Evolutionary conservation across 768 basidiomycete species (phyloP).

Genomic region (Flagelloscypha sp.): DNA sequence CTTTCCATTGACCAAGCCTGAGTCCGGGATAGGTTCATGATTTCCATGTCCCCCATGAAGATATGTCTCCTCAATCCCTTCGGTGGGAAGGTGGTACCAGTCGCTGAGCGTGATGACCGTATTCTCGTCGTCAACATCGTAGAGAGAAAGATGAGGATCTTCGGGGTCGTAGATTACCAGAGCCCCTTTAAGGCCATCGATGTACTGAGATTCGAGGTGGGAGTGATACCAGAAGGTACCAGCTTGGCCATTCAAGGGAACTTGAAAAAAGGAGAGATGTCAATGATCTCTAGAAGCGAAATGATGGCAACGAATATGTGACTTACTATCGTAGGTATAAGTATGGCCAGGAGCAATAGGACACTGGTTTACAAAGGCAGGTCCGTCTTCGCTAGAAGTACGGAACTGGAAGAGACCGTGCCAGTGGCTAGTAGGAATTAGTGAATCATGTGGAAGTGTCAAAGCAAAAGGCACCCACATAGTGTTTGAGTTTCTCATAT

Average conservation of each 20-base stretch:
- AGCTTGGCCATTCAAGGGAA: conserved; percentile 13
- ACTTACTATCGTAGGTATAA: conserved; percentile 27
- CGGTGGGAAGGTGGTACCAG: conserved; percentile 18
- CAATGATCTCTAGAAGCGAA: conserved; percentile 27
- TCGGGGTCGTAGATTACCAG: conserved; percentile 25
- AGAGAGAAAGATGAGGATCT: conserved; percentile 7
- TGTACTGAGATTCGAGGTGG: conserved; percentile 40
- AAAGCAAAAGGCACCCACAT: neutral
- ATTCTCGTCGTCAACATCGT: conserved; percentile 16
- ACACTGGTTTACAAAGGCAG: conserved; percentile 40
- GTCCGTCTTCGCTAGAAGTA: conserved; percentile 13
- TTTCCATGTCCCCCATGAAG: conserved; percentile 25
- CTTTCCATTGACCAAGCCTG: conserved; percentile 39
- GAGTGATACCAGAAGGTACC: conserved; percentile 39
- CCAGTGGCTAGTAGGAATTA: neutral
- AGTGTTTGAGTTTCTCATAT: neutral
- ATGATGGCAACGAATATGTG: too few relatives aligned
- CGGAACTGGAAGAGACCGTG: too few relatives aligned
- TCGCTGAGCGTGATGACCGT: conserved; percentile 27
- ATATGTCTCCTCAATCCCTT: conserved; percentile 9
- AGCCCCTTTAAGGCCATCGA: conserved; percentile 34
- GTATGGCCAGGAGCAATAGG: conserved; percentile 32
- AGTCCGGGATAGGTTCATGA: conserved; percentile 21
- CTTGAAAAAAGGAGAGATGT: conserved; percentile 13
- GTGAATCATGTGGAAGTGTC: neutral